Evolutionary conservation across 257 asterid genomes (phyloP).

Genomic region (Nicotiana attenuata): DNA sequence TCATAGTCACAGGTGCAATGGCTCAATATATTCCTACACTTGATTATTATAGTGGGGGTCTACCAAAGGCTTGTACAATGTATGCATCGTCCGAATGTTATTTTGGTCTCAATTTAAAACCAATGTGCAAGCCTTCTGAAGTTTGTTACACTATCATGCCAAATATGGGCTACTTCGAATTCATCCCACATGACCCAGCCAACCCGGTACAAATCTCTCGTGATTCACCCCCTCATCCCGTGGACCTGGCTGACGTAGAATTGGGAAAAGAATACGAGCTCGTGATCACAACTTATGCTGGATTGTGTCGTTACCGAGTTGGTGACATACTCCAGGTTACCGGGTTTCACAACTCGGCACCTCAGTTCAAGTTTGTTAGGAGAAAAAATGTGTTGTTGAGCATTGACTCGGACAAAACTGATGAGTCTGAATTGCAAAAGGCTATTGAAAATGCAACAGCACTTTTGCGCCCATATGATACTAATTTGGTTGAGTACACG

Average conservation of each 20-base stretch:
- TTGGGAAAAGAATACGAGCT: constrained; percentile 73
- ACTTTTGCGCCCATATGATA: constrained; percentile 23
- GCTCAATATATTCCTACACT: constrained; percentile 80
- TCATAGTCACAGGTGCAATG: constrained; percentile 87
- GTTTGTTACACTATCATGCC: constrained; percentile 84
- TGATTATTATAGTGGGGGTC: constrained; percentile 68
- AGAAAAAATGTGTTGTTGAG: constrained; percentile 64
- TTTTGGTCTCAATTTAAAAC: constrained; percentile 67
- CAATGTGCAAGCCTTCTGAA: constrained; percentile 55
- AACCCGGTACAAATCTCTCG: constrained; percentile 21
- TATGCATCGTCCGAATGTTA: constrained; percentile 88
- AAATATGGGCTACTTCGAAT: constrained; percentile 86
- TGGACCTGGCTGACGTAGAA: constrained; percentile 63
- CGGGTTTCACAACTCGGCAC: constrained; percentile 60
- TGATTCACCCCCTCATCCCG: constrained; percentile 40
- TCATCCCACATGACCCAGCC: constrained; percentile 47
- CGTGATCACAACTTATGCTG: constrained; percentile 64
- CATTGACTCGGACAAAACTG: constrained; percentile 72
- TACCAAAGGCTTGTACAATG: constrained; percentile 72
- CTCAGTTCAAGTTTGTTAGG: constrained; percentile 63
- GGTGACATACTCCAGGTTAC: constrained; percentile 80
- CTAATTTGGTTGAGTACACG: constrained; percentile 62
- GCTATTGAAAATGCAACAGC: constrained; percentile 53
- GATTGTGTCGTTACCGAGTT: constrained; percentile 68
- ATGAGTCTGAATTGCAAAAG: constrained; percentile 60